Percentiles rank a stretch among this genome's conserved stretches.
Conservation (phyloP, 768 basidiomycete species). For the Tulasnella sp. region DNA sequence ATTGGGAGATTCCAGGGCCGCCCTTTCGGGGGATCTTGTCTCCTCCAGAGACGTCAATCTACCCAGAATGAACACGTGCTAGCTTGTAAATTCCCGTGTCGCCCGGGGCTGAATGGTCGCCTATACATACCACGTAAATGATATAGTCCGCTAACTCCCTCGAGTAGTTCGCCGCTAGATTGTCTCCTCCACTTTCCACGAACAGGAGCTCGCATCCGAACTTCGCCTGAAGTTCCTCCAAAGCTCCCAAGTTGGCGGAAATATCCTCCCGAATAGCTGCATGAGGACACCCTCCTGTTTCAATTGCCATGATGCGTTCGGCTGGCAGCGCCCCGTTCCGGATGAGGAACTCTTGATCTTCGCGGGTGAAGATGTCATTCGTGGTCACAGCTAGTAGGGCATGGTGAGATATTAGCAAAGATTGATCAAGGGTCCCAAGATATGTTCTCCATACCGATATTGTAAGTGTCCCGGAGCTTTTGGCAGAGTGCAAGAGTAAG, state of each 20-base stretch:
- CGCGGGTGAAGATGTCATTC: constrained; percentile 99
- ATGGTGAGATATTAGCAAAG: not conserved
- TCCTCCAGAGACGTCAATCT: constrained; percentile 62
- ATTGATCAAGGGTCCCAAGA: not conserved
- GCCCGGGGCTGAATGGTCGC: not conserved
- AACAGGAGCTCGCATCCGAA: constrained; percentile 87
- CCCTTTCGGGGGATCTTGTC: constrained; percentile 99
- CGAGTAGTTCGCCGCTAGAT: constrained; percentile 87
- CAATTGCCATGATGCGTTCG: constrained; percentile 88
- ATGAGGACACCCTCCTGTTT: constrained; percentile 97
- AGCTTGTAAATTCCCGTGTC: not conserved
- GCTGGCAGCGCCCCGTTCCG: constrained; percentile 82
- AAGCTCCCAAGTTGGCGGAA: constrained; percentile 91
- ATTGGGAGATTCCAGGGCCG: constrained; percentile 91
- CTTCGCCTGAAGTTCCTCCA: constrained; percentile 90
- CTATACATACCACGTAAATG: constrained; percentile 69
- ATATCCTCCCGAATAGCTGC: constrained; percentile 98
- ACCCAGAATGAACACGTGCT: not conserved
- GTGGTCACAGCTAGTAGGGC: constrained; percentile 79
- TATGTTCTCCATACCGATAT: constrained; percentile 65
- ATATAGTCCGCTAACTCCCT: constrained; percentile 97
- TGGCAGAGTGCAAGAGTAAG: constrained; percentile 86
- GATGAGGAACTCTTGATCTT: constrained; percentile 97
- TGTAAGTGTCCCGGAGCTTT: constrained; percentile 73
- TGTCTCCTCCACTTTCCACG: constrained; percentile 96